Evolutionary conservation across 257 asterid species (phyloP), one percentile per base, ranked within the genome.

Genomic region (Avicennia marina): DNA sequence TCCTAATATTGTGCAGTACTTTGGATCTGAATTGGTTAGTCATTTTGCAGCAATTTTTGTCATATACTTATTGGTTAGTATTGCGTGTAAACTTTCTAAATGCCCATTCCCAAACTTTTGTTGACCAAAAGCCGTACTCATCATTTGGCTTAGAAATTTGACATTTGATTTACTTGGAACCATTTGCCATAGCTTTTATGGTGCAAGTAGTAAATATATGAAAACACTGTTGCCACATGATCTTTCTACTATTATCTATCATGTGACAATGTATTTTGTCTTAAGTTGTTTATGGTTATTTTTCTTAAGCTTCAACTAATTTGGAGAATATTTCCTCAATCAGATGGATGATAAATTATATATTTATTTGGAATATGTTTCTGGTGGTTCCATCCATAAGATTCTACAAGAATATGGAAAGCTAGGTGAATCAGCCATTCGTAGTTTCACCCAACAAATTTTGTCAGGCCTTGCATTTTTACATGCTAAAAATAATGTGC

Each of bases 341-440:
- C 79, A 93, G 98, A 91, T 89, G 62, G 94, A 78, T 41, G 98
- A 93, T 70, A 83, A 63, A 67, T 78, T 93, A 49, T 89, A 93
- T 64, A 89, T 93, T 42, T 93, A 83, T 65, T 76, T 93, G 77
- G 98, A 93, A 74, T 90, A 87, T 59, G 96, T 87, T 55, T 90
- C 98, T 65, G 98, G 94, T 63, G 98, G 98, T 64, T 90, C 98
- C 69, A 90, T 90, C 68, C 80, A 87, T 63, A 90, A 87, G 84
- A 86, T 90, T 55, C 74, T 93, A 63, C 97, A 89, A 72, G 97
- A 93, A 36, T 93, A 93, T 71, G 98, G 98, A 52, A 76, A 78
- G 61, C 76, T 93, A 56, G 96, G 91, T 59, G 98, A 93, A 69
- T 77, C 95, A 66, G 98, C 91, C 31, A 85, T 93, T 51, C 94